Evolutionary conservation across 768 basidiomycete species (phyloP).

Genomic region (Phylloporus scabripes): DNA sequence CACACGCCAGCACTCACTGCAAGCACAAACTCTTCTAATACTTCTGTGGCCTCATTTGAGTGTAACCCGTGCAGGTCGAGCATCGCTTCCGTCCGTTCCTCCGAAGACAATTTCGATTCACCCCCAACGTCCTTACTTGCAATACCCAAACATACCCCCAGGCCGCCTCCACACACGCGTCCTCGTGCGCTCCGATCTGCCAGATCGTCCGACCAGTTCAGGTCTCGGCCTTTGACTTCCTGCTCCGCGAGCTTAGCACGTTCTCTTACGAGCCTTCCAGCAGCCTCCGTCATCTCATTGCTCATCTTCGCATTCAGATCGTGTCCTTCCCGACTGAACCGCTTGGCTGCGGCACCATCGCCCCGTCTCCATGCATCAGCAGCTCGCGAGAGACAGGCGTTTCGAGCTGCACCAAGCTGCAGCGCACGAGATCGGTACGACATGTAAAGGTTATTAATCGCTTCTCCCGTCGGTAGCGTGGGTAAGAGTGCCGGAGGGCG

Average conservation of each 20-base stretch:
- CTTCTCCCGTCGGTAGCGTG: conserved; percentile 80
- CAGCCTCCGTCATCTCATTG: conserved; percentile 79
- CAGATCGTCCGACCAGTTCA: conserved; percentile 77
- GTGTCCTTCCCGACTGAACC: conserved; percentile 91
- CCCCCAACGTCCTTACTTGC: conserved; percentile 53
- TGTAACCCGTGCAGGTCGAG: conserved; percentile 93
- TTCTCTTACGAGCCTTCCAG: conserved; percentile 79
- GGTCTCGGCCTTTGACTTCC: conserved; percentile 65
- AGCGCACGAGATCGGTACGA: conserved; percentile 81
- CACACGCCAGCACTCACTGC: conserved; percentile 50
- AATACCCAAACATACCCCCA: conserved; percentile 87
- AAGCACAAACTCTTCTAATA: conserved; percentile 82
- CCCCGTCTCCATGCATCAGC: conserved; percentile 95
- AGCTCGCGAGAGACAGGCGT: conserved; percentile 89
- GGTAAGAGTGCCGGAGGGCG: conserved; percentile 81
- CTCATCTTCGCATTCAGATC: conserved; percentile 91
- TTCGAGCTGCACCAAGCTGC: conserved; percentile 88
- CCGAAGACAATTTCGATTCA: conserved; percentile 56
- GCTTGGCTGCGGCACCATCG: conserved; percentile 92
- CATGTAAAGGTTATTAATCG: conserved; percentile 81
- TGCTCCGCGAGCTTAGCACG: conserved; percentile 70
- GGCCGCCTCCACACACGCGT: conserved; percentile 67
- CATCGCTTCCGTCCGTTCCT: conserved; percentile 85
- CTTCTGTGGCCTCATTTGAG: conserved; percentile 87
- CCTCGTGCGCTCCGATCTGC: conserved; percentile 73